Conservation (phyloP, 179 eudicot species). For the Spergularia azorica region DNA sequence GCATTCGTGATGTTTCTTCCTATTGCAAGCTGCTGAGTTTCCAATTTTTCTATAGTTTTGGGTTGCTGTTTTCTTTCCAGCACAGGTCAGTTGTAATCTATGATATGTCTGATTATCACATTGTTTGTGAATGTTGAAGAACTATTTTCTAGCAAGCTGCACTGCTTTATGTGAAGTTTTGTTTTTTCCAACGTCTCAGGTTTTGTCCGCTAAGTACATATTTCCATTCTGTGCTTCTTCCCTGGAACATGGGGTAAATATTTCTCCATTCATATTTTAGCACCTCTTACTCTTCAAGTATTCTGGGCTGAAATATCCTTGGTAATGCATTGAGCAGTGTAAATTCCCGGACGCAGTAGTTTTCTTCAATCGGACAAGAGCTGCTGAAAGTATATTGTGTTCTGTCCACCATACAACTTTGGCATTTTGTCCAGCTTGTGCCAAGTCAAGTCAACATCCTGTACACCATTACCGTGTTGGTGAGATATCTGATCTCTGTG, state of each 20-base stretch:
- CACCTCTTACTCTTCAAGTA: not conserved
- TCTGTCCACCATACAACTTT: constrained; percentile 12
- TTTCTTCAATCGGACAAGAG: constrained; percentile 11
- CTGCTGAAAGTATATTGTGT: constrained; percentile 18
- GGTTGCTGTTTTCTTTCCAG: constrained; percentile 34
- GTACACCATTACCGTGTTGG: constrained; percentile 1
- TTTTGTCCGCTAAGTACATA: constrained; percentile 47
- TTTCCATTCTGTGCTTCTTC: constrained; percentile 30
- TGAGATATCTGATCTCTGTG: constrained; percentile 9
- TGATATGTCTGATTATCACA: not conserved
- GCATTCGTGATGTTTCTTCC: constrained; percentile 32
- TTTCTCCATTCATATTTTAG: not conserved
- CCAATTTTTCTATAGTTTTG: constrained; percentile 21
- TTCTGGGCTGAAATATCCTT: constrained; percentile 10
- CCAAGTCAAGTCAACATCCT: constrained; percentile 9
- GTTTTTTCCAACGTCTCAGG: constrained; percentile 33
- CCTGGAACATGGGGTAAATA: constrained; percentile 44
- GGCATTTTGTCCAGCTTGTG: constrained; percentile 5
- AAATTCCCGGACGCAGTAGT: constrained; percentile 42
- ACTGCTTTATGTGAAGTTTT: not conserved
- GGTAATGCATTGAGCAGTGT: constrained; percentile 40
- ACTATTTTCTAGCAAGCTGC: not conserved
- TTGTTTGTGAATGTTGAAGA: not conserved
- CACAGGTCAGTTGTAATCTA: constrained; percentile 38
- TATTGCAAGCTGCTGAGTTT: constrained; percentile 18